Conservation (phyloP, 805 yeast species). For the Monosporozyma aerobia region DNA sequence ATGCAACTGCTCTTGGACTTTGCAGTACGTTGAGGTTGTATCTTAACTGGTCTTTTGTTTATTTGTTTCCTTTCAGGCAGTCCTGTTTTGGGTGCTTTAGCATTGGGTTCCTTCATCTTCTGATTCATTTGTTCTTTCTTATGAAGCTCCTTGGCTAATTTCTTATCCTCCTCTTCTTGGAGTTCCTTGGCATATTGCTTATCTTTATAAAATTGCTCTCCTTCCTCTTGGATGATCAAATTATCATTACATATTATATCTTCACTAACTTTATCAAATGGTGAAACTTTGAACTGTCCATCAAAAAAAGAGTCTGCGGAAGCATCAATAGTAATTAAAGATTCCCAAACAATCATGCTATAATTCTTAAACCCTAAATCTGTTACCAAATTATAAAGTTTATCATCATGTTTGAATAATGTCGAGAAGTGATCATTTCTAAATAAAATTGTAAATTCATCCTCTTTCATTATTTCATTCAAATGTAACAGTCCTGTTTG, state of each 20-base stretch:
- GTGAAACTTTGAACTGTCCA: conserved; percentile 41
- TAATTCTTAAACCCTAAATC: conserved; percentile 55
- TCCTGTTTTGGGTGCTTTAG: conserved; percentile 2
- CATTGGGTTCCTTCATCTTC: neutral
- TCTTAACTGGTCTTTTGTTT: neutral
- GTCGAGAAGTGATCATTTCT: conserved; percentile 87
- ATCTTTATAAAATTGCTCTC: neutral
- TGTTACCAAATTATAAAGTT: conserved; percentile 59
- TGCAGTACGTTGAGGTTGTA: neutral
- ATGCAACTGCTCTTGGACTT: conserved; percentile 9
- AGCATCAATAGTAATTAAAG: conserved; percentile 56
- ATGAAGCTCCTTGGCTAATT: conserved; percentile 5
- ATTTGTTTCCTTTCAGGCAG: neutral
- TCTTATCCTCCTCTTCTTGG: conserved; percentile 48
- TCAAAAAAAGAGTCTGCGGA: conserved; percentile 54
- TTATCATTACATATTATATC: neutral
- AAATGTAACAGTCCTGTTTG: conserved; percentile 46
- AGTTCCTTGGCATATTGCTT: conserved; percentile 25
- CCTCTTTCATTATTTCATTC: conserved; percentile 34
- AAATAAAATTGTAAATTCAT: conserved; percentile 63
- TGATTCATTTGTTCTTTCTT: neutral
- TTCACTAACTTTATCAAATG: neutral
- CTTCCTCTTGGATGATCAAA: neutral
- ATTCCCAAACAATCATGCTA: conserved; percentile 65
- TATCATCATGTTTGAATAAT: conserved; percentile 39